These are phyloP conservation scores for Corchorus capsularis DNA, from an alignment of 345 rosid genomes.

Conservation along the genomic window DNA sequence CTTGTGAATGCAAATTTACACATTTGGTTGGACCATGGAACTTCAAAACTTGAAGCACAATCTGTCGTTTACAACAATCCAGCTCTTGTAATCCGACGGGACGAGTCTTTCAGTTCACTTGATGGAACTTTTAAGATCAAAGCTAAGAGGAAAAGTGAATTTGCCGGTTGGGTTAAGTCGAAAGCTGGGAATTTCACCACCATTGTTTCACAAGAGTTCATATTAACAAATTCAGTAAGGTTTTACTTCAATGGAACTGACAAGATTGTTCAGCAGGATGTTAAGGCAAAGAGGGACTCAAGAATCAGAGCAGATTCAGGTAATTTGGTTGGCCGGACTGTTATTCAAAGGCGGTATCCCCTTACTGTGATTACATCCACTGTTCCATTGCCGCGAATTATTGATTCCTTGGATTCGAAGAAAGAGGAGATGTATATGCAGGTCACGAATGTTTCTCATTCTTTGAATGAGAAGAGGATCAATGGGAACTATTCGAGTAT, in stretches of 20 bases:
- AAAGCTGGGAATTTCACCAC: slow-evolving; percentile 66
- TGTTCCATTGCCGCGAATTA: slow-evolving; percentile 23
- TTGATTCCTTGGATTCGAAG: slow-evolving; percentile 18
- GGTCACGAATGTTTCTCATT: slow-evolving; percentile 67
- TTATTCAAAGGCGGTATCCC: slow-evolving; percentile 46
- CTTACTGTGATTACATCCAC: slow-evolving; percentile 53
- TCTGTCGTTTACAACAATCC: slow-evolving; percentile 37
- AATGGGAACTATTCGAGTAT: slow-evolving; percentile 32
- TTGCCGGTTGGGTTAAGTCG: slow-evolving; percentile 74
- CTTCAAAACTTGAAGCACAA: slow-evolving; percentile 43
- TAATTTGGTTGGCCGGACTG: slow-evolving; percentile 16
- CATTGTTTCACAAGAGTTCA: slow-evolving; percentile 39
- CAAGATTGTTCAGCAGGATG: slow-evolving; percentile 51
- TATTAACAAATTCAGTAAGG: slow-evolving; percentile 42
- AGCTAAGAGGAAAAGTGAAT: slow-evolving; percentile 47
- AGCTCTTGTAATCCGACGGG: slow-evolving; percentile 25
- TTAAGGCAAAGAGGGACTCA: slow-evolving; percentile 42
- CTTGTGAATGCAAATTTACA: slow-evolving; percentile 84
- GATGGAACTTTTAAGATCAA: slow-evolving; percentile 65
- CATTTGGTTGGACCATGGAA: slow-evolving; percentile 59
- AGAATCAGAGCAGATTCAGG: slow-evolving; percentile 43
- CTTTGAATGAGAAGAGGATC: slow-evolving; percentile 34
- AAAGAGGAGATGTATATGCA: slow-evolving; percentile 42
- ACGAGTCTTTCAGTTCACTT: slow-evolving; percentile 46
- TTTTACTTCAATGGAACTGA: slow-evolving; percentile 50